These are phyloP conservation scores for Suillus placidus DNA, from an alignment of 768 basidiomycete genomes.

Conservation along the genomic window DNA sequence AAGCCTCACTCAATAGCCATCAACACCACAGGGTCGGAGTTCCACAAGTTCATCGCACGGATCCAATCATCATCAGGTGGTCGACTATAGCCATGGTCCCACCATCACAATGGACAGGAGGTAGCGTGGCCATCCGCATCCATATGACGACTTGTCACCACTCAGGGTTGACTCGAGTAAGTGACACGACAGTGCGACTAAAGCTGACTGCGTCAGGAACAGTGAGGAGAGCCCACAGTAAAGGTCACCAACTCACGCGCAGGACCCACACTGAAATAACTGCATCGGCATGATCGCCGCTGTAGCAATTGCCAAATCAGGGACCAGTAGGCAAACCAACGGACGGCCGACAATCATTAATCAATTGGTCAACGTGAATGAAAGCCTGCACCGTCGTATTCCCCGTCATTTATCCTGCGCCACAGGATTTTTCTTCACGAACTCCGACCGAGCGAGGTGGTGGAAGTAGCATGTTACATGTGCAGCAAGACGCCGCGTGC, in stretches of 20 bases:
- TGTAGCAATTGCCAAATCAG: constrained; percentile 5
- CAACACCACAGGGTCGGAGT: background rate
- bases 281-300: constrained; percentile 6
- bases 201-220: background rate
- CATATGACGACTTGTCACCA: background rate
- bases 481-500: constrained; percentile 20
- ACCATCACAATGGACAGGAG: constrained; percentile 2
- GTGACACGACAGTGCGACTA: constrained; percentile 4
- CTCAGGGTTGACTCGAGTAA: background rate
- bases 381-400: constrained; percentile 6
- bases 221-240: background rate
- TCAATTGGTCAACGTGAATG: background rate
- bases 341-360: constrained; percentile 9
- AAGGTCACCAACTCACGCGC: constrained; percentile 8
- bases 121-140: background rate
- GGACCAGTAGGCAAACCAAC: background rate
- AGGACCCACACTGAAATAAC: constrained; percentile 8
- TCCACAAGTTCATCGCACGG: background rate
- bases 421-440: constrained; percentile 14
- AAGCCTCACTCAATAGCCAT: background rate
- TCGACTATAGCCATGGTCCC: background rate
- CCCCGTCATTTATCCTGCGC: constrained; percentile 2
- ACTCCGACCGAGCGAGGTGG: constrained; percentile 15
- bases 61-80: background rate
- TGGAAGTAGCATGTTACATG: constrained; percentile 25